Conservation (phyloP, 2,329 filamentous ascomycete genomes). For the Alternaria viburni region DNA sequence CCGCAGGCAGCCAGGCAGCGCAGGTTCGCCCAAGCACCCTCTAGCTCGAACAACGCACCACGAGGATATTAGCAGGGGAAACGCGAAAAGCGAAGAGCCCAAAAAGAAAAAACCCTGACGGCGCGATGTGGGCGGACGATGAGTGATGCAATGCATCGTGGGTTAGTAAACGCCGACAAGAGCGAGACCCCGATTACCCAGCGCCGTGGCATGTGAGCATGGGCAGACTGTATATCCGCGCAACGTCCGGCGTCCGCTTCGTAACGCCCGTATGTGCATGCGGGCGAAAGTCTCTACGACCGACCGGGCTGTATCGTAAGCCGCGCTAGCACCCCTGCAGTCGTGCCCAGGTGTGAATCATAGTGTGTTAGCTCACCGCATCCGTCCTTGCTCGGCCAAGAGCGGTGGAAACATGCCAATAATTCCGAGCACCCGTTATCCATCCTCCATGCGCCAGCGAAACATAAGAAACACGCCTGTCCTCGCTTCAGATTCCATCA, state of each 20-base stretch:
- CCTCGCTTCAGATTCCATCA: slow-evolving; percentile 20
- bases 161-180: slow-evolving; percentile 25
- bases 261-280: slow-evolving; percentile 12
- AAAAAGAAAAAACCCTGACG: background rate
- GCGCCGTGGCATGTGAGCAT: background rate
- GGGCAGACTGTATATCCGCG: slow-evolving; percentile 10
- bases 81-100: slow-evolving; percentile 4
- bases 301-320: slow-evolving; percentile 11
- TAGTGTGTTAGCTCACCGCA: slow-evolving; percentile 26
- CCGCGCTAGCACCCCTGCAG: slow-evolving; percentile 22
- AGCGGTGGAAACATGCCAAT: slow-evolving; percentile 37
- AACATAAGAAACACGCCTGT: slow-evolving; percentile 43
- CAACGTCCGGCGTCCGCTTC: slow-evolving; percentile 14
- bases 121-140: background rate
- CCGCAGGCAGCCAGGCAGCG: slow-evolving; percentile 26
- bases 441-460: slow-evolving; percentile 30
- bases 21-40: slow-evolving; percentile 15
- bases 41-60: slow-evolving; percentile 11
- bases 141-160: slow-evolving; percentile 24
- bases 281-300: slow-evolving; percentile 15
- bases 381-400: slow-evolving; percentile 23
- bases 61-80: slow-evolving; percentile 1
- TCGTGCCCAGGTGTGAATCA: slow-evolving; percentile 25
- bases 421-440: slow-evolving; percentile 36
- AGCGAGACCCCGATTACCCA: slow-evolving; percentile 9